phyloP scores from a whole-genome alignment of 2,329 filamentous ascomycete genomes.

The Paecilomyces fulvus region DNA sequence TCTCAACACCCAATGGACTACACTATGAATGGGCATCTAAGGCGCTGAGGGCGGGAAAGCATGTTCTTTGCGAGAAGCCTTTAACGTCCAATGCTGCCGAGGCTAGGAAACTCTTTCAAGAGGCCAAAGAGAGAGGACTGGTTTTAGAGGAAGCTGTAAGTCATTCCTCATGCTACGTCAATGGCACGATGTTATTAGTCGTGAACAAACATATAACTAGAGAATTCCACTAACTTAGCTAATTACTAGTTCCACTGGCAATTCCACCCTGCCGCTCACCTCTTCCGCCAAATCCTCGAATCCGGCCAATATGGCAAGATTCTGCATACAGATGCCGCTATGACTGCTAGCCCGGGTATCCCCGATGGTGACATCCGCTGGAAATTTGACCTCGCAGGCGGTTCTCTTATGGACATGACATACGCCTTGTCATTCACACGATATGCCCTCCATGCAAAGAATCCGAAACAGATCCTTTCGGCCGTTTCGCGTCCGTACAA shows the following conservation, averaged over 20 bases:
- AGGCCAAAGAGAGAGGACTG: slow-evolving; percentile 15
- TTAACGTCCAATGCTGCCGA: slow-evolving; percentile 39
- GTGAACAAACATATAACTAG: neutral
- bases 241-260: slow-evolving; percentile 27
- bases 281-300: slow-evolving; percentile 27
- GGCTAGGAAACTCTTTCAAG: slow-evolving; percentile 36
- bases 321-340: slow-evolving; percentile 17
- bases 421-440: slow-evolving; percentile 27
- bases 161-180: neutral
- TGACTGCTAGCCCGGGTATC: slow-evolving; percentile 17
- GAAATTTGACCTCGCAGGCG: slow-evolving; percentile 30
- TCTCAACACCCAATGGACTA: slow-evolving; percentile 18
- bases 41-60: slow-evolving; percentile 43
- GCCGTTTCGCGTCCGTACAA: slow-evolving; percentile 17
- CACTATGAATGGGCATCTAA: slow-evolving; percentile 40
- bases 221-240: neutral
- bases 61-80: slow-evolving; percentile 49
- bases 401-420: slow-evolving; percentile 32
- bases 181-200: no score
- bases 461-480: slow-evolving; percentile 21
- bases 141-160: slow-evolving; percentile 8
- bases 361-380: slow-evolving; percentile 29
- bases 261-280: slow-evolving; percentile 35
- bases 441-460: slow-evolving; percentile 21
- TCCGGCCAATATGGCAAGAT: slow-evolving; percentile 23